A percentile compares a stretch with the other conserved stretches of the same genome.
These are phyloP conservation scores for Parietichytrium sp. DNA, from an alignment of 108 stramenopile species.

Conservation along the genomic window DNA sequence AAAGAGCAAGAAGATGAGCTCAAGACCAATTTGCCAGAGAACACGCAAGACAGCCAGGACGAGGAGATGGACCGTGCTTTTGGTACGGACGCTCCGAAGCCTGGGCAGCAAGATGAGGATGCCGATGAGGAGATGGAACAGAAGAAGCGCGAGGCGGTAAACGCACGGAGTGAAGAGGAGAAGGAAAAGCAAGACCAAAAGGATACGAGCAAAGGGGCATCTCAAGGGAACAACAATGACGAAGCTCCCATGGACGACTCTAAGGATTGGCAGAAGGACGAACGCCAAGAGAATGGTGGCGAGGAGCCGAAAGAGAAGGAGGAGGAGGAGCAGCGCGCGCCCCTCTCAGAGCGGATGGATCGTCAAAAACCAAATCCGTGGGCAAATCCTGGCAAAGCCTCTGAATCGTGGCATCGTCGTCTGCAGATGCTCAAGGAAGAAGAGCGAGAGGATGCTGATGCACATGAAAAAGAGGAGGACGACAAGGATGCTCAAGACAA, in stretches of 20 bases:
- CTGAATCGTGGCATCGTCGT: slow-evolving; percentile 57
- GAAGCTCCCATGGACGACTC: slow-evolving; percentile 71
- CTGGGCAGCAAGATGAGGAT: neutral
- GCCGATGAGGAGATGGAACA: slow-evolving; percentile 8
- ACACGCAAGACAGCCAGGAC: neutral
- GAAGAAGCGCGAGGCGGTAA: slow-evolving; percentile 43
- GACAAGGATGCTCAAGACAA: slow-evolving; percentile 51
- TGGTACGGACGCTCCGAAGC: slow-evolving; percentile 26
- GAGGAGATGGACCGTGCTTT: slow-evolving; percentile 32
- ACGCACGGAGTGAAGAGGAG: slow-evolving; percentile 51
- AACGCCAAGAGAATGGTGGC: slow-evolving; percentile 36
- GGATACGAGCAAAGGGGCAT: slow-evolving; percentile 57
- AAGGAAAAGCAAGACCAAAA: slow-evolving; percentile 48
- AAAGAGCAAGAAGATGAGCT: slow-evolving; percentile 38
- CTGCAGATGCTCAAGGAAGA: slow-evolving; percentile 48
- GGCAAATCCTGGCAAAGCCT: neutral
- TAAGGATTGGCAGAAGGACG: slow-evolving; percentile 47
- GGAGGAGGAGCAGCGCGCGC: neutral
- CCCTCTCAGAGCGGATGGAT: neutral
- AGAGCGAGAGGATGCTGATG: slow-evolving; percentile 44
- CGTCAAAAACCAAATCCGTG: slow-evolving; percentile 33
- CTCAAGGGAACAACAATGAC: slow-evolving; percentile 71
- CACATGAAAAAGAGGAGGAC: slow-evolving; percentile 40
- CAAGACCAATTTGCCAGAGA: neutral
- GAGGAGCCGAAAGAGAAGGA: neutral